Conservation (phyloP, 148 eudicot species). For the Vaccinium vitisidaea region DNA sequence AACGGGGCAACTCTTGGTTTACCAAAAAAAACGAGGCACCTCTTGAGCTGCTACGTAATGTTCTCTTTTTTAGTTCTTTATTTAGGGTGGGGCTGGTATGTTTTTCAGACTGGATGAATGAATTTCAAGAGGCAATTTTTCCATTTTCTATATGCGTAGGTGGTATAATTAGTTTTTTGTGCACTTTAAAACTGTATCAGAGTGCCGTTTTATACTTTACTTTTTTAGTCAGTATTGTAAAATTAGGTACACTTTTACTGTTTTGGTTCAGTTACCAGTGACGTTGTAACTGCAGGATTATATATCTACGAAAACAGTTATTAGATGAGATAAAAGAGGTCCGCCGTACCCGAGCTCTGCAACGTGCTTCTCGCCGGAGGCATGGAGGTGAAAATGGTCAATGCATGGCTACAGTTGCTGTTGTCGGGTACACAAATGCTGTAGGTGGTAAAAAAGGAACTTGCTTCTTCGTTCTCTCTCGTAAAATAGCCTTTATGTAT, state of each 20-base stretch:
- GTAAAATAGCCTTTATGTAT: not conserved
- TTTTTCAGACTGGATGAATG: not conserved
- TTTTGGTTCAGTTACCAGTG: conserved; percentile 4
- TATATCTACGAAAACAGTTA: conserved; percentile 66
- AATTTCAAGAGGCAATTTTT: not conserved
- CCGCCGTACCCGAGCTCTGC: conserved; percentile 87
- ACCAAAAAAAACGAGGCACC: too few relatives aligned
- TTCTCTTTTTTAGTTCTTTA: not conserved
- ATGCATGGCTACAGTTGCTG: conserved; percentile 78
- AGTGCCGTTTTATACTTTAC: not conserved
- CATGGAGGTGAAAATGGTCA: conserved; percentile 61
- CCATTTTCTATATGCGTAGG: not conserved
- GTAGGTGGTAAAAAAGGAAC: conserved; percentile 42
- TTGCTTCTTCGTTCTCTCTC: not conserved
- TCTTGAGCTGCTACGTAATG: not conserved
- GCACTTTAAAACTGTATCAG: not conserved
- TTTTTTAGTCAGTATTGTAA: not conserved
- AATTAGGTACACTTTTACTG: not conserved
- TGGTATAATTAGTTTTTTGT: not conserved
- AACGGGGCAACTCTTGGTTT: too few relatives aligned
- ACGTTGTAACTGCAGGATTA: conserved; percentile 53
- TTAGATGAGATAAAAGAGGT: conserved; percentile 80
- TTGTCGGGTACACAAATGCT: conserved; percentile 91
- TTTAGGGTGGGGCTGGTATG: not conserved
- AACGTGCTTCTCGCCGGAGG: conserved; percentile 86